Base-by-base conservation (phyloP, 1,139 yeast genomes). In the Pichia terricola region DNA sequence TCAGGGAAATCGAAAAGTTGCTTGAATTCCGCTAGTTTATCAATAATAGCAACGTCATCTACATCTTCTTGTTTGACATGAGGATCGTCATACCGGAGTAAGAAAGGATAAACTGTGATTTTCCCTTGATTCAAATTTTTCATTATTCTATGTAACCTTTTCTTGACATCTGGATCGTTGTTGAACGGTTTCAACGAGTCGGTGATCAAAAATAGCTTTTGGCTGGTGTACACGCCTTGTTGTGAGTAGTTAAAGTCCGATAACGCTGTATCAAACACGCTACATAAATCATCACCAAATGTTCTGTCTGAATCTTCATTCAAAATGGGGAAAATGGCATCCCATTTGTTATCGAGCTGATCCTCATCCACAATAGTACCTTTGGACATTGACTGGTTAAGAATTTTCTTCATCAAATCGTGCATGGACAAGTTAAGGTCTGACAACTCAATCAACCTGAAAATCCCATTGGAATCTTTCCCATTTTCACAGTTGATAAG, bases 31-130 rank as follows among this genome's bases (percentile, higher is more conserved):
- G 32, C 32, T 30, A n/a, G n/a, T n/a, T n/a, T n/a, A n/a, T n/a
- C n/a, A n/a, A n/a, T n/a, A n/a, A n/a, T 16, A 4, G 11, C 38
- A 27, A 2, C 11, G n/a, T 11, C 10, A 35, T 9, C 27, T 9
- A n/a, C n/a, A 26, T 45, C 42, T 16, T 35, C 39, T n/a, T 28
- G n/a, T n/a, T n/a, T n/a, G n/a, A n/a, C n/a, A n/a, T 67, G 52
- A 5, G 38, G 39, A 16, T 45, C 73, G 10, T 10, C 10, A 30
- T 30, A 10, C 10, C 10, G 7, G 32, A 87, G 60, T 54, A 89
- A 79, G 43, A 85, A 71, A 0, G 96, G 94, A 26, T 69, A 66
- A 22, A 88, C 70, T 16, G 64, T 65, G 31, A 83, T 77, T 35
- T 63, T 65, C 25, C 67, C 65, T 43, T 73, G 73, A 42, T 73